These are phyloP conservation scores for Plasmodium gaboni DNA, from an alignment of 169 alveolate genomes.

Conservation along the genomic window DNA sequence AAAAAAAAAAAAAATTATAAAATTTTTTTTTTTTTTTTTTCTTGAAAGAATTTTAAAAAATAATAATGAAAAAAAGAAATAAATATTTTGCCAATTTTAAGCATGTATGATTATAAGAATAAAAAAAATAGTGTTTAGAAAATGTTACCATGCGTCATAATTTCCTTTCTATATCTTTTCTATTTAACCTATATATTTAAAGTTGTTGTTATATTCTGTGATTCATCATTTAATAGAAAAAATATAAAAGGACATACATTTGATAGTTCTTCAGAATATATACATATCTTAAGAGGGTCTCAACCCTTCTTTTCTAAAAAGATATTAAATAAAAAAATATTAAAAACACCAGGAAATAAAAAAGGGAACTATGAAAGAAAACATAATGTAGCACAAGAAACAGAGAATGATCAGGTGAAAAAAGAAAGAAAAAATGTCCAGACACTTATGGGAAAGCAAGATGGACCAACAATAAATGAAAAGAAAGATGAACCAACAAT, in stretches of 20 bases:
- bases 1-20: no score
- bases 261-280: neutral
- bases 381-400: neutral
- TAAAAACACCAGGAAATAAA: neutral
- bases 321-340: neutral
- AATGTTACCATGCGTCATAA: constrained; percentile 33
- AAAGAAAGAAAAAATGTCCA: neutral
- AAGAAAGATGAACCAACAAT: neutral
- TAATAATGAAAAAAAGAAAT: no score
- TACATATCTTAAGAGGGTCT: neutral
- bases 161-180: constrained; percentile 17
- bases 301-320: neutral
- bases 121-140: constrained; percentile 21
- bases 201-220: constrained; percentile 17
- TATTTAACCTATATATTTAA: constrained; percentile 5
- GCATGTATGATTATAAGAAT: neutral
- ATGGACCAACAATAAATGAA: neutral
- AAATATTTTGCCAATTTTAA: no score
- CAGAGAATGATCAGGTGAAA: neutral
- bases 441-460: neutral
- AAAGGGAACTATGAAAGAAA: neutral
- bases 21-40: no score
- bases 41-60: no score
- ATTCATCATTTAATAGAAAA: constrained; percentile 4
- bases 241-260: neutral